These are phyloP conservation scores for Cordyceps cateniannulata DNA, from an alignment of 2,329 filamentous ascomycete genomes.

Conservation along the genomic window DNA sequence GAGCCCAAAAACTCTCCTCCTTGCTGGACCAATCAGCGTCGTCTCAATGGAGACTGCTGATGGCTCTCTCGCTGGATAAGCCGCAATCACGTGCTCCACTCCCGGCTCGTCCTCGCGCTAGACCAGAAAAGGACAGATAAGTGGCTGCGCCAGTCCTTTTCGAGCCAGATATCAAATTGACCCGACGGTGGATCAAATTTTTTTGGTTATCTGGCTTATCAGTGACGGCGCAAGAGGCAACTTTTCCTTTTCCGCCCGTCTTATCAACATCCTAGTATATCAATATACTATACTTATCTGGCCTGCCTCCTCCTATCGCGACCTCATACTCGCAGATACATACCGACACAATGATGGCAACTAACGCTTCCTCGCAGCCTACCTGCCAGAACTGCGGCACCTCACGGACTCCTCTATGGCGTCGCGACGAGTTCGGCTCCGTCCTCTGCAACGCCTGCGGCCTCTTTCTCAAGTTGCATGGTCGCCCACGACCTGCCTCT, in stretches of 20 bases:
- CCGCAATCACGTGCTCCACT: constrained; percentile 27
- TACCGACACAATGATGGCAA: constrained; percentile 42
- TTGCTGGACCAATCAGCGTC: constrained; percentile 10
- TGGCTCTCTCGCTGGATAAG: constrained; percentile 2
- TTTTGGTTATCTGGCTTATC: constrained; percentile 28
- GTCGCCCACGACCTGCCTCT: constrained; percentile 85
- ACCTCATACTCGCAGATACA: constrained; percentile 23
- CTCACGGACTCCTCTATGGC: constrained; percentile 93
- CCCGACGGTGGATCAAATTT: constrained; percentile 8
- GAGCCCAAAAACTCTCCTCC: not conserved
- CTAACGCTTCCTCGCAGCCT: constrained; percentile 69
- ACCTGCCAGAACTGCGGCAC: constrained; percentile 96
- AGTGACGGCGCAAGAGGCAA: constrained; percentile 24
- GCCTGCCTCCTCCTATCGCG: constrained; percentile 19
- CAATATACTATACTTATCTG: constrained; percentile 21
- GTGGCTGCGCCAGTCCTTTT: not conserved
- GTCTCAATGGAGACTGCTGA: constrained; percentile 1
- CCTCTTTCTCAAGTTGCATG: constrained; percentile 94
- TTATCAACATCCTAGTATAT: constrained; percentile 32
- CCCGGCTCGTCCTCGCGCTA: constrained; percentile 1
- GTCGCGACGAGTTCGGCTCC: constrained; percentile 89
- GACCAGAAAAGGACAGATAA: constrained; percentile 7
- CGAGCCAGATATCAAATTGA: constrained; percentile 10
- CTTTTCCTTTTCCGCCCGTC: constrained; percentile 28
- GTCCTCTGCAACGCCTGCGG: constrained; percentile 99